Evolutionary conservation across 2,329 filamentous ascomycete genomes (phyloP).

Genomic region (Zasmidium citrigriseum): DNA sequence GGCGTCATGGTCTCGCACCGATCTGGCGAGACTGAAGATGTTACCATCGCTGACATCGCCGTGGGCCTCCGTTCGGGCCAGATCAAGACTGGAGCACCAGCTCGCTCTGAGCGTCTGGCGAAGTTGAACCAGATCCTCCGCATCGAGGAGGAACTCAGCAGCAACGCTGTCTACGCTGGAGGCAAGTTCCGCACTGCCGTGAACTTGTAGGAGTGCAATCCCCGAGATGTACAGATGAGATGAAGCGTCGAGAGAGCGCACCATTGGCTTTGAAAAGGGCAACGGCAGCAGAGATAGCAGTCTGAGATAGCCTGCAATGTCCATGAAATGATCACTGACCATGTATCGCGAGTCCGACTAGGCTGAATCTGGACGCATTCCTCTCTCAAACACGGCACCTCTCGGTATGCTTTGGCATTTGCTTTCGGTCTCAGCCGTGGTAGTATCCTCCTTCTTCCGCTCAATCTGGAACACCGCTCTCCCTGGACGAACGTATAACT

Average conservation of each 20-base stretch:
- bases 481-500: too few species aligned
- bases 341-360: too few species aligned
- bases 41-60: conserved; percentile 97
- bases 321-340: too few species aligned
- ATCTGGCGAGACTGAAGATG: conserved; percentile 98
- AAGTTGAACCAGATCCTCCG: conserved; percentile 99
- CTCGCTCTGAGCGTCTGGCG: conserved; percentile 94
- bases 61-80: conserved; percentile 95
- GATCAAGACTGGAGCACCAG: conserved; percentile 98
- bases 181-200: conserved; percentile 88
- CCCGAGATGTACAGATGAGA: neutral
- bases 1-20: conserved; percentile 99
- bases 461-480: too few species aligned
- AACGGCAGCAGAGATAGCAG: too few species aligned
- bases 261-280: conserved; percentile 1
- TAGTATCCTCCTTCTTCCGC: too few species aligned
- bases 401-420: too few species aligned
- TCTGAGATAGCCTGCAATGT: too few species aligned
- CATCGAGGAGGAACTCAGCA: conserved; percentile 98
- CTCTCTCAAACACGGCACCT: too few species aligned
- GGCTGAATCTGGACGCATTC: neutral
- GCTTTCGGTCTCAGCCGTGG: too few species aligned
- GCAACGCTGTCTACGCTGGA: conserved; percentile 88
- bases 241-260: neutral
- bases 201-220: conserved; percentile 64